These are phyloP conservation scores for Kwoniella shandongensis DNA, from an alignment of 768 basidiomycete species.

Conservation along the genomic window DNA sequence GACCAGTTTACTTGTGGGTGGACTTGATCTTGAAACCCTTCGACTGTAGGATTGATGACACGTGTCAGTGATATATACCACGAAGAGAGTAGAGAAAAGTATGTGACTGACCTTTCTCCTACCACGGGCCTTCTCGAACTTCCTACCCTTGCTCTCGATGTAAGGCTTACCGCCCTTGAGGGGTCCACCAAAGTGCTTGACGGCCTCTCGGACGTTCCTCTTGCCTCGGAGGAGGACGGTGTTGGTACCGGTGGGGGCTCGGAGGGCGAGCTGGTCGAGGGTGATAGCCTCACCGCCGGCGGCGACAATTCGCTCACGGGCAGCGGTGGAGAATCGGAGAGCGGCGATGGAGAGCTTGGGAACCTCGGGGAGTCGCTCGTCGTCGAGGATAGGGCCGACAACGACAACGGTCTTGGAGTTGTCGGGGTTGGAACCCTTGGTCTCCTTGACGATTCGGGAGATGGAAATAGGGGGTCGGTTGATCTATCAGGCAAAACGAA, in stretches of 20 bases:
- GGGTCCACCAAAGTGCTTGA: constrained; percentile 96
- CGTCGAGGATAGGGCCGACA: constrained; percentile 93
- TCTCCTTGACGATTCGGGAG: constrained; percentile 85
- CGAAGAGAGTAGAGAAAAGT: neutral
- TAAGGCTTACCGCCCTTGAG: constrained; percentile 99
- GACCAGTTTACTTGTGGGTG: constrained; percentile 46
- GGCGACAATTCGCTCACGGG: constrained; percentile 90
- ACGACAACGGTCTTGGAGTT: constrained; percentile 76
- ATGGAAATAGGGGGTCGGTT: constrained; percentile 96
- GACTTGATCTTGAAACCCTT: constrained; percentile 55
- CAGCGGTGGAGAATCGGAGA: constrained; percentile 87
- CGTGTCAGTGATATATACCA: neutral
- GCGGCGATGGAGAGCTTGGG: constrained; percentile 93
- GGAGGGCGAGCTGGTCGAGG: constrained; percentile 91
- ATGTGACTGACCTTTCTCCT: constrained; percentile 68
- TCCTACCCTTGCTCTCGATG: constrained; percentile 93
- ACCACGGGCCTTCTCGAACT: constrained; percentile 98
- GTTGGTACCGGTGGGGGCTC: constrained; percentile 92
- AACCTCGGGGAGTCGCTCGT: constrained; percentile 76
- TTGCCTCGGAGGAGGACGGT: constrained; percentile 90
- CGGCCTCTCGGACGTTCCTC: constrained; percentile 88
- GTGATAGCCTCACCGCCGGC: constrained; percentile 94
- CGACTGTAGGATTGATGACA: constrained; percentile 23
- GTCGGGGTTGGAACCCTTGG: constrained; percentile 57
- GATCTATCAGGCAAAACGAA: constrained; percentile 53